Evolutionary conservation across 225 moss, liverwort and hornwort species (phyloP), one percentile per base, ranked within the genome.

Genomic region (Sphagnum contortum): DNA sequence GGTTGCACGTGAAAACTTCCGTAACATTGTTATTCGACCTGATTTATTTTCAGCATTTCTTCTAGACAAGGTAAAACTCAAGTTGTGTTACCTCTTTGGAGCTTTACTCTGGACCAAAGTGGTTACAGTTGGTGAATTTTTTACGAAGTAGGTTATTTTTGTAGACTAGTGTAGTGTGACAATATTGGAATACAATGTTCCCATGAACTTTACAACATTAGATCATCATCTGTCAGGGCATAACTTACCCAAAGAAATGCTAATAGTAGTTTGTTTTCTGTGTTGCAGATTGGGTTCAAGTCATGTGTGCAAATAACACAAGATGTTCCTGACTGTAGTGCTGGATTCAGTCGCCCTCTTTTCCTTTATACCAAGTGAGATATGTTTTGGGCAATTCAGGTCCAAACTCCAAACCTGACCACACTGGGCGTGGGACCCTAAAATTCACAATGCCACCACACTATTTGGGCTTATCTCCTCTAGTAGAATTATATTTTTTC

Each of bases 271-370:
- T 29, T 29, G 29, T 29, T 29, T 29, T 29, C 29, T 29, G 29
- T 1, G 29, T 66, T 65, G 80, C 88, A 95, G 94, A 86, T 95
- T 67, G 94, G 94, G 66, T 95, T 91, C 76, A 89, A 81, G 69
- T 86, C 91, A 49, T 87, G 81, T 49, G 75, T 77, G 48, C 74
- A 91, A 69, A 70, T 94, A 11, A 84, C 83, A 48, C 70, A 61
- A 47, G 69, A 82, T 47, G 88, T 91, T 55, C 91, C 94, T 3
- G 72, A 82, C 45, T 88, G 86, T 71, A 78, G 66, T 2, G 54
- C 74, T 68, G 94, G 94, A 48, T 91, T 95, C 65, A 75, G 82
- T 70, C 81, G 94, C 45, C 81, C 89, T 44, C 69, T 95, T 0
- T 91, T 75, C 75, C 68, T 89, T 62, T 95, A 84, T 68, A 63